Evolutionary conservation across 768 basidiomycete species (phyloP).

Genomic region (Trichaptum fuscoviolaceum): DNA sequence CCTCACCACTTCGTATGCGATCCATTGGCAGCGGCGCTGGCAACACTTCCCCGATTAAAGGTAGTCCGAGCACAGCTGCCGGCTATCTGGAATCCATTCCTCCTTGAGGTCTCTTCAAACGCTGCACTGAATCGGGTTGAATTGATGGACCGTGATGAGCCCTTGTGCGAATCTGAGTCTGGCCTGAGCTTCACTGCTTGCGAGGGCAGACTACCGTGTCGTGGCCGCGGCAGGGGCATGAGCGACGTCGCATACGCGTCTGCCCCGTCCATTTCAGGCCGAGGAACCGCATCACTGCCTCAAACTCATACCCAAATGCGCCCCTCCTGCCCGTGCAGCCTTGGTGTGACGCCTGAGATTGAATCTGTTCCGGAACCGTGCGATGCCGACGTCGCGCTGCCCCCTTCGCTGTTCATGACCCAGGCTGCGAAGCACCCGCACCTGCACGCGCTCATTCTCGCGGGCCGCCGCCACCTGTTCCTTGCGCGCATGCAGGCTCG

Average conservation of each 20-base stretch:
- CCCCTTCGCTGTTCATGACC: conserved; percentile 46
- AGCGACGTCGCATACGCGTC: background rate
- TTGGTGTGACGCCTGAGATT: background rate
- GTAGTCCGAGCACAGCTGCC: conserved; percentile 51
- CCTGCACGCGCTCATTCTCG: conserved; percentile 47
- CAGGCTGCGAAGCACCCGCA: conserved; percentile 48
- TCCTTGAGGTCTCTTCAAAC: conserved; percentile 46
- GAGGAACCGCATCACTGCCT: background rate
- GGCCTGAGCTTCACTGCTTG: background rate
- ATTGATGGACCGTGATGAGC: conserved; percentile 15
- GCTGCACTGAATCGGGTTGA: conserved; percentile 43
- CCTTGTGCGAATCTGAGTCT: background rate
- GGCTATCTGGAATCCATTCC: conserved; percentile 50
- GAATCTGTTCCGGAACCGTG: background rate
- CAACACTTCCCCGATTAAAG: conserved; percentile 38
- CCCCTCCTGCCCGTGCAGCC: background rate
- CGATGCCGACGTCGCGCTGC: background rate
- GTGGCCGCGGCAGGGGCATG: background rate
- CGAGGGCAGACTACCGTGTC: background rate
- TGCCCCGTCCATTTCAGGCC: background rate
- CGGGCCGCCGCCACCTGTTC: conserved; percentile 26
- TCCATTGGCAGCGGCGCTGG: conserved; percentile 32
- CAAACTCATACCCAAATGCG: background rate
- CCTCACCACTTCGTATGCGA: conserved; percentile 14
- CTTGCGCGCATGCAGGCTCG: conserved; percentile 1